phyloP scores from a whole-genome alignment of 768 basidiomycete species.

The Boletus reticuloceps region DNA sequence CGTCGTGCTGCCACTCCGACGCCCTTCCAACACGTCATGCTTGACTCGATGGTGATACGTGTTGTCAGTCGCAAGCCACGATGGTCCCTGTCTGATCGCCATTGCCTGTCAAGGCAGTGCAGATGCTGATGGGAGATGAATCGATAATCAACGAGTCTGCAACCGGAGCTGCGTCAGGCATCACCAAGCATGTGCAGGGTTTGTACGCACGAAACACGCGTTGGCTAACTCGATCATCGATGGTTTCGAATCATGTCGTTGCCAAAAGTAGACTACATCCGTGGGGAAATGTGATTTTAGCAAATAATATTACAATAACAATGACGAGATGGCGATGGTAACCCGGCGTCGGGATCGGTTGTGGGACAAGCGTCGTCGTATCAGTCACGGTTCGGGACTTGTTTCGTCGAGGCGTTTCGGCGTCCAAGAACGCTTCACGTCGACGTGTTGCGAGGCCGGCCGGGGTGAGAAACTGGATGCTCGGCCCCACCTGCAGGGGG shows the following conservation, averaged over 20 bases:
- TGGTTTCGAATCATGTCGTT: neutral
- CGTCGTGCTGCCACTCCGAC: neutral
- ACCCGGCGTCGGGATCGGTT: too few species aligned
- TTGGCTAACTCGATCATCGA: conserved; percentile 1
- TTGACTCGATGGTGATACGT: neutral
- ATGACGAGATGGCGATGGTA: too few species aligned
- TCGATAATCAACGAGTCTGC: neutral
- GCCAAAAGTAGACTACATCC: too few species aligned
- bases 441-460: too few species aligned
- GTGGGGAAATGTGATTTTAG: neutral
- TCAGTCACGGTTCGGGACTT: too few species aligned
- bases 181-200: neutral
- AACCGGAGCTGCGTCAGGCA: neutral
- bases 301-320: neutral
- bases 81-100: neutral
- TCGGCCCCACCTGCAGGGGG: too few species aligned
- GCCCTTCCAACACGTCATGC: too few species aligned
- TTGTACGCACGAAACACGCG: neutral
- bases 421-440: too few species aligned
- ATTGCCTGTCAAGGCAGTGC: neutral
- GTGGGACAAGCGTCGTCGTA: too few species aligned
- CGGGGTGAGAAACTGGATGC: too few species aligned
- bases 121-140: neutral
- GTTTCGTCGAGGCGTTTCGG: too few species aligned
- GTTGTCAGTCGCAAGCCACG: neutral